Percentiles rank a stretch among this genome's conserved stretches.
These are phyloP conservation scores for Fusarium sororula DNA, from an alignment of 2,329 filamentous ascomycete species.

Conservation along the genomic window DNA sequence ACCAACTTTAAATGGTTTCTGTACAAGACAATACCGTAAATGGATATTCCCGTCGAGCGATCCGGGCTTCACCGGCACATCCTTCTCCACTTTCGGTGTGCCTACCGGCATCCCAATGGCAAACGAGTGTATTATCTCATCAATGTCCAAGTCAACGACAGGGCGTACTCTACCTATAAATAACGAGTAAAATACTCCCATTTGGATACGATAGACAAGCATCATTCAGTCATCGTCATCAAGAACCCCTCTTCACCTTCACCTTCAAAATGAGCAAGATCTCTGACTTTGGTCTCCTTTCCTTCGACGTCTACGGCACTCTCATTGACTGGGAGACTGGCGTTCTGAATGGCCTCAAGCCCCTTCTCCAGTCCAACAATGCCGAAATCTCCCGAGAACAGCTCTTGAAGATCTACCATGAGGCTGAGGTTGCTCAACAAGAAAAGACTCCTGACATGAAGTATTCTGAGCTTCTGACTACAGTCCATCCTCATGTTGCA, in stretches of 20 bases:
- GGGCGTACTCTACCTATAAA: slow-evolving; percentile 20
- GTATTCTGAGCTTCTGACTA: slow-evolving; percentile 68
- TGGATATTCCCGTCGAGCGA: not conserved
- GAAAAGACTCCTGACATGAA: slow-evolving; percentile 61
- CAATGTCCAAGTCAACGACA: slow-evolving; percentile 14
- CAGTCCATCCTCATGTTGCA: slow-evolving; percentile 58
- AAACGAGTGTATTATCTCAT: slow-evolving; percentile 5
- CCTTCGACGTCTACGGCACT: slow-evolving; percentile 84
- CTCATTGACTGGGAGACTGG: slow-evolving; percentile 82
- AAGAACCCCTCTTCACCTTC: not conserved
- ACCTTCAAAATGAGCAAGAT: slow-evolving; percentile 28
- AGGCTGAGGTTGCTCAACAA: slow-evolving; percentile 62
- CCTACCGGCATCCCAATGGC: slow-evolving; percentile 18
- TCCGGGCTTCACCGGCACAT: not conserved
- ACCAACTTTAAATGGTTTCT: not conserved
- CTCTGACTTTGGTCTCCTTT: slow-evolving; percentile 56
- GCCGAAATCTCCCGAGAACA: slow-evolving; percentile 47
- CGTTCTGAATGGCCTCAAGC: slow-evolving; percentile 63
- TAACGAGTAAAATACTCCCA: not conserved
- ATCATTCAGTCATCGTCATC: not conserved
- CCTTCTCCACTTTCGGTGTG: slow-evolving; percentile 19
- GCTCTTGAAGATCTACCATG: slow-evolving; percentile 54
- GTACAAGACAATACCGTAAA: not conserved
- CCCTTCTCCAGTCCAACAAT: slow-evolving; percentile 52
- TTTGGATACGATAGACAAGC: not conserved